These are phyloP conservation scores for Gonium pectorale DNA, from an alignment of 139 green algal genomes.

Conservation along the genomic window DNA sequence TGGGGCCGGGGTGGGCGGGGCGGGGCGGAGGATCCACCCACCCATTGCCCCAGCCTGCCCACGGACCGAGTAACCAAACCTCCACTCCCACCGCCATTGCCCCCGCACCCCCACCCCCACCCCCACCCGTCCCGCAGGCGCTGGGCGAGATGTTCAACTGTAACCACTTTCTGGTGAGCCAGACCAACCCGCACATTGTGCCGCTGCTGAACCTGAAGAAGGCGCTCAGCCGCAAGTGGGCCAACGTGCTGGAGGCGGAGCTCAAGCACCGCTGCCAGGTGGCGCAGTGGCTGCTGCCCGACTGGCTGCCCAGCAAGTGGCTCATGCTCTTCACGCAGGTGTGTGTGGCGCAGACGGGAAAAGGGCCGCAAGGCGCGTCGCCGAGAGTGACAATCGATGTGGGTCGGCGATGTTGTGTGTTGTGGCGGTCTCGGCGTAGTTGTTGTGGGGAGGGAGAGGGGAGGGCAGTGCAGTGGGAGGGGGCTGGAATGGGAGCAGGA, in stretches of 20 bases:
- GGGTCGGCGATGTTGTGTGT: no score
- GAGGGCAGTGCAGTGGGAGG: no score
- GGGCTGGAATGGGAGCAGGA: no score
- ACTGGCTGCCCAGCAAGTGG: constrained; percentile 73
- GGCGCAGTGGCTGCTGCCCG: constrained; percentile 79
- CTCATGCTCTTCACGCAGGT: constrained; percentile 78
- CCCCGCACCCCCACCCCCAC: not conserved
- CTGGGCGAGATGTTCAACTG: constrained; percentile 95
- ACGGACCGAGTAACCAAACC: not conserved
- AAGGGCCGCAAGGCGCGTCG: no score
- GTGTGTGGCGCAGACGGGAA: no score
- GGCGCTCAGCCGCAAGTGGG: constrained; percentile 69
- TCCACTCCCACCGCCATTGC: not conserved
- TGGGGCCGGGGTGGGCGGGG: not conserved
- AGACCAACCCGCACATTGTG: constrained; percentile 93
- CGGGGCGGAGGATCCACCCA: not conserved
- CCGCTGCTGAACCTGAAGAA: constrained; percentile 88
- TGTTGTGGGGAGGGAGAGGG: not conserved
- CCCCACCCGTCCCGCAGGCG: constrained; percentile 38
- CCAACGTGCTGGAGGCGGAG: constrained; percentile 85
- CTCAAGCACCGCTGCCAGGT: constrained; percentile 89
- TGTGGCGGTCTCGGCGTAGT: not conserved
- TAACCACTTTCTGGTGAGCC: constrained; percentile 94
- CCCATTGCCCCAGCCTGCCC: no score
- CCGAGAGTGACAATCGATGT: no score